Conservation (phyloP, 176 grass and related monocot species). For the Cenchrus purpureus region DNA sequence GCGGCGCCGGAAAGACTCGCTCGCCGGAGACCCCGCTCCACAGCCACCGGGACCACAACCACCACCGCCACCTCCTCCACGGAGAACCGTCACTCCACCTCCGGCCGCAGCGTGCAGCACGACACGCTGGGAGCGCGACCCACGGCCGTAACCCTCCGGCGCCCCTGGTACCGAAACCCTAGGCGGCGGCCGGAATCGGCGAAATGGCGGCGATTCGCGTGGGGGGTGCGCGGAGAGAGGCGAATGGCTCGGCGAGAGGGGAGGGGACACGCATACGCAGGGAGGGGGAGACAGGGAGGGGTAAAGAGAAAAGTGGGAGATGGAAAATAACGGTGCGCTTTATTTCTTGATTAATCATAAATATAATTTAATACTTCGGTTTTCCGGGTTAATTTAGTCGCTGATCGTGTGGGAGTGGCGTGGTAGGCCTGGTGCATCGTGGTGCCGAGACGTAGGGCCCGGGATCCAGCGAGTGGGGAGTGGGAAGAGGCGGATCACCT, state of each 20-base stretch:
- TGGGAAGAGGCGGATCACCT: slow-evolving; percentile 38
- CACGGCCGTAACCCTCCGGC: neutral
- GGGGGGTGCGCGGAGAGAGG: slow-evolving; percentile 29
- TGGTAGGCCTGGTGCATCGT: neutral
- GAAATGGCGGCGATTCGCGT: slow-evolving; percentile 53
- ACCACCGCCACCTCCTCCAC: neutral
- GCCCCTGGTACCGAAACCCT: slow-evolving; percentile 37
- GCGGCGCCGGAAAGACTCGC: neutral
- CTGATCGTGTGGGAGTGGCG: neutral
- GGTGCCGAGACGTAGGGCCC: neutral
- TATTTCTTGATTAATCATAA: slow-evolving; percentile 35
- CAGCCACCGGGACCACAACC: slow-evolving; percentile 6
- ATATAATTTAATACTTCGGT: neutral
- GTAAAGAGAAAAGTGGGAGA: slow-evolving; percentile 41
- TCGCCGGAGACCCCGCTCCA: neutral
- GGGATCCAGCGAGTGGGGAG: neutral
- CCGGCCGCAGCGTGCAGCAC: neutral
- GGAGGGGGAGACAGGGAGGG: neutral
- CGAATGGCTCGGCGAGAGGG: slow-evolving; percentile 41
- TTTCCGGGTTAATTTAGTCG: slow-evolving; percentile 40
- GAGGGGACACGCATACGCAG: slow-evolving; percentile 8
- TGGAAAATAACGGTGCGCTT: slow-evolving; percentile 43
- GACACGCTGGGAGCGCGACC: neutral
- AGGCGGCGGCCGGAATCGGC: slow-evolving; percentile 40
- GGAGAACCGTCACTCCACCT: neutral